Evolutionary conservation across 148 eudicot species (phyloP).

Genomic region (Heliosperma pusillum): DNA sequence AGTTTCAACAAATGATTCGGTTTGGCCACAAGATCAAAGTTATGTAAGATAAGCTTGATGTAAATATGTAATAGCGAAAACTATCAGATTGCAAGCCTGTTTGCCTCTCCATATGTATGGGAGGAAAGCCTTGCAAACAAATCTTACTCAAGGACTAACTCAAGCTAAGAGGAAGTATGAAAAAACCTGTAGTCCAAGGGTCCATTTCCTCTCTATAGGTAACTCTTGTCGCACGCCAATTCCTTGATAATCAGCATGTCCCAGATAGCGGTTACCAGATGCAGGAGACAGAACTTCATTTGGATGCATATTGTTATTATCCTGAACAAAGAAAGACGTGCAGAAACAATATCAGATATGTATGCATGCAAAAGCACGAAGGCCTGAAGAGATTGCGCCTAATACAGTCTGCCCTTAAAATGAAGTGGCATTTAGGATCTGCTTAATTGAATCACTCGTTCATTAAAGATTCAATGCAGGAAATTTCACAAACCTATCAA

Average conservation of each 20-base stretch:
- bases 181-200: slow-evolving; percentile 92
- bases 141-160: not conserved
- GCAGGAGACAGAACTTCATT: slow-evolving; percentile 51
- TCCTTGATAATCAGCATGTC: slow-evolving; percentile 63
- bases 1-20: not conserved
- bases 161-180: slow-evolving; percentile 2
- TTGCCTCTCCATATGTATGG: not conserved
- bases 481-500: not conserved
- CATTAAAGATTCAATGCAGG: not conserved
- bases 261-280: slow-evolving; percentile 51
- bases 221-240: slow-evolving; percentile 56
- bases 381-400: not conserved
- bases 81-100: not conserved
- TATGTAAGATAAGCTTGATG: not conserved
- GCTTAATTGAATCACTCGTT: not conserved
- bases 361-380: not conserved
- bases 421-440: not conserved
- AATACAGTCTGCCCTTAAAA: not conserved
- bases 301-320: slow-evolving; percentile 45
- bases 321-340: slow-evolving; percentile 37
- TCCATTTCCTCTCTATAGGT: slow-evolving; percentile 87
- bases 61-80: not conserved
- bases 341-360: not conserved
- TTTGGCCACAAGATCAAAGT: not conserved
- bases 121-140: not conserved